Percentiles rank a stretch among this genome's conserved stretches.
Evolutionary conservation across 2,329 filamentous ascomycete species (phyloP).

Genomic region (Blastomyces silverae): DNA sequence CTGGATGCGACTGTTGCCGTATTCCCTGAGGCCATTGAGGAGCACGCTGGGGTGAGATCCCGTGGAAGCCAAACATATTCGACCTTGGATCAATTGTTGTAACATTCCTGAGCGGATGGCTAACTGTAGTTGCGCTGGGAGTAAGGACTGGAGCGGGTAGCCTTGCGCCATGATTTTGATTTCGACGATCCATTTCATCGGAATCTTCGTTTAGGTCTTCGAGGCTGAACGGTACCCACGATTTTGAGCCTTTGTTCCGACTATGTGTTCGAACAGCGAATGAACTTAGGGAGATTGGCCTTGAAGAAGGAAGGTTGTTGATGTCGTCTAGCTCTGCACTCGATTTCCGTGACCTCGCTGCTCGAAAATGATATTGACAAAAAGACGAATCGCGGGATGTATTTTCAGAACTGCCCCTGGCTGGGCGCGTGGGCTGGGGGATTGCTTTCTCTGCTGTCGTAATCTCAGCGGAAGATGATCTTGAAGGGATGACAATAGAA

Average conservation of each 20-base stretch:
- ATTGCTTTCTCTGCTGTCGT: neutral
- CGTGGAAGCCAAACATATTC: neutral
- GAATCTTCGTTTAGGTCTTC: slow-evolving; percentile 14
- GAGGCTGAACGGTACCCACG: slow-evolving; percentile 20
- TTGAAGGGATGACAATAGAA: neutral
- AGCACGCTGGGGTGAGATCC: neutral
- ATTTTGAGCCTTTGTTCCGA: slow-evolving; percentile 23
- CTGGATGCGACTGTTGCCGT: neutral
- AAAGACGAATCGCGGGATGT: neutral
- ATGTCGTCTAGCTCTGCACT: slow-evolving; percentile 15
- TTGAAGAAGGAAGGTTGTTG: slow-evolving; percentile 8
- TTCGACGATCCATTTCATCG: slow-evolving; percentile 15
- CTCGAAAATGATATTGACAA: neutral
- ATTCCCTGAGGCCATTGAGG: slow-evolving; percentile 3
- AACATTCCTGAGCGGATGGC: slow-evolving; percentile 19
- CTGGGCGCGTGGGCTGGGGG: neutral
- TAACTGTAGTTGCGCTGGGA: slow-evolving; percentile 1
- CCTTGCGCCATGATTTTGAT: slow-evolving; percentile 16
- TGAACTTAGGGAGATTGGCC: slow-evolving; percentile 12
- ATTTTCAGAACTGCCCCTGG: neutral
- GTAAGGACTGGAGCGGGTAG: slow-evolving; percentile 13
- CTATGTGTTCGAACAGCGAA: slow-evolving; percentile 11
- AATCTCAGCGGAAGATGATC: neutral
- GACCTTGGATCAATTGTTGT: slow-evolving; percentile 14
- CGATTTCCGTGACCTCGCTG: slow-evolving; percentile 9